Percentiles rank a stretch among this genome's conserved stretches.
phyloP scores from a whole-genome alignment of 2,329 filamentous ascomycete genomes.

The Phialophora tarda region DNA sequence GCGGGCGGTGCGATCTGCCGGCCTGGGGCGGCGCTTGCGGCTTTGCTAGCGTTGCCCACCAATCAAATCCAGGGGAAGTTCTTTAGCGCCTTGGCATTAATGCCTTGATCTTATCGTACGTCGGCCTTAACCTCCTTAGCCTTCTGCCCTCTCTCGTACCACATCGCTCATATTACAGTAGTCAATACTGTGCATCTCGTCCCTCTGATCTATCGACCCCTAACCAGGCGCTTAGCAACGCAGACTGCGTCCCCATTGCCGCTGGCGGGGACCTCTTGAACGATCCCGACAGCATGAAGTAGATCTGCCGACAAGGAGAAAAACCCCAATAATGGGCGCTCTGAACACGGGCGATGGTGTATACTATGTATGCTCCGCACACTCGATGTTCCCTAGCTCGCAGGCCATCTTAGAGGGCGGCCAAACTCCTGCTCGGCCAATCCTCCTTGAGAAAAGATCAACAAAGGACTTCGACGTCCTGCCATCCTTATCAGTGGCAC shows the following conservation, averaged over 20 bases:
- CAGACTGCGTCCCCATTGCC: background rate
- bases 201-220: no score
- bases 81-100: no score
- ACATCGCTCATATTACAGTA: no score
- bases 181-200: no score
- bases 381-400: background rate
- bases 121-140: no score
- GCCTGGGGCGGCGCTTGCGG: background rate
- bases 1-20: conserved; percentile 6
- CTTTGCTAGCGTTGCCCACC: background rate
- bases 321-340: background rate
- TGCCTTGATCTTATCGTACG: no score
- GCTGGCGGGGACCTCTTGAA: no score
- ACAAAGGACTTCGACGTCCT: background rate
- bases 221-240: background rate
- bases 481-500: conserved; percentile 8
- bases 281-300: no score
- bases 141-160: no score
- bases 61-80: background rate
- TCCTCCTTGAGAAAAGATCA: conserved; percentile 5
- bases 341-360: background rate
- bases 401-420: conserved; percentile 1
- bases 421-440: conserved; percentile 3
- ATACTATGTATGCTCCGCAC: background rate
- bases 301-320: no score